Evolutionary conservation across 2,329 filamentous ascomycete genomes (phyloP).

Genomic region (Cladophialophora yegresii): DNA sequence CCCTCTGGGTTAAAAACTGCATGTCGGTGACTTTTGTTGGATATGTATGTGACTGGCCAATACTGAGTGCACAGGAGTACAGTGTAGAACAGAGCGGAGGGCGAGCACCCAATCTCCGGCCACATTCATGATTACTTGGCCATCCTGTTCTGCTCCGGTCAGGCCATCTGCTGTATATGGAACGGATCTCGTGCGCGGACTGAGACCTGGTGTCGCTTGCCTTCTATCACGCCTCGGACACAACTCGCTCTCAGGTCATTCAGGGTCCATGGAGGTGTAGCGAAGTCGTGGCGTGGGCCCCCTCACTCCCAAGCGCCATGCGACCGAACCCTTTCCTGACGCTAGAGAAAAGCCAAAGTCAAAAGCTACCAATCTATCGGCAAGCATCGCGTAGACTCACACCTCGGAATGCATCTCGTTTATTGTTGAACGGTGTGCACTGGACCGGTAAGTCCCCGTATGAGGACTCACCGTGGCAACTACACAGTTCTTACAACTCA

Average conservation of each 20-base stretch:
- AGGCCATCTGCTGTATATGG: not conserved
- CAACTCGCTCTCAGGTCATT: not conserved
- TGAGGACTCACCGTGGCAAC: not conserved
- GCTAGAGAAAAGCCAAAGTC: not conserved
- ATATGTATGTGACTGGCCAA: not conserved
- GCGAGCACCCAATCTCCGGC: not conserved
- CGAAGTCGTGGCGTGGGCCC: not conserved
- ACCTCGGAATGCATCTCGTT: not conserved
- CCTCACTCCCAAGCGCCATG: not conserved
- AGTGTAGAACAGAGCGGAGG: not conserved
- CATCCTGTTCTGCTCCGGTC: not conserved
- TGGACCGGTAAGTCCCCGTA: not conserved
- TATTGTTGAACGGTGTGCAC: not conserved
- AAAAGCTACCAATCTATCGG: not conserved
- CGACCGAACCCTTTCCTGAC: not conserved
- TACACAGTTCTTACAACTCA: not conserved
- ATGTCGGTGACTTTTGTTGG: not conserved
- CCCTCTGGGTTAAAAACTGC: not conserved
- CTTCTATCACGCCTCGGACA: not conserved
- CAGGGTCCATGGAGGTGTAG: not conserved
- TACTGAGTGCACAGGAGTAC: not conserved
- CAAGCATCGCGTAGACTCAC: not conserved
- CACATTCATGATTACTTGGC: not conserved
- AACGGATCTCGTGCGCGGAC: not conserved
- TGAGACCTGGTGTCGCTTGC: not conserved